phyloP scores from a whole-genome alignment of 495 filamentous ascomycete species.

The Talaromyces thailandensis region DNA sequence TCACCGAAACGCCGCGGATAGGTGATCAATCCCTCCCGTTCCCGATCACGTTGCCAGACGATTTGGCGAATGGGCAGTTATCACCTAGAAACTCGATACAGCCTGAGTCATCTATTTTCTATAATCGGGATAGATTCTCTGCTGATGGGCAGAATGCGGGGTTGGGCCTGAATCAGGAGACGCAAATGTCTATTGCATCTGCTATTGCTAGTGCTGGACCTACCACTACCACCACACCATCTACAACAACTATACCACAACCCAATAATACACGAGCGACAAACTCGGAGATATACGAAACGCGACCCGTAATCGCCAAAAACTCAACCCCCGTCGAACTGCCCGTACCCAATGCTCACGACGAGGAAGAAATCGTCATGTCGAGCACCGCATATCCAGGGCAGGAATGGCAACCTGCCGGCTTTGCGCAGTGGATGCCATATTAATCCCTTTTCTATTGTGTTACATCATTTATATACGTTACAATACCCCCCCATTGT shows the following conservation, averaged over 20 bases:
- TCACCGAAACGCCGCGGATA: slow-evolving; percentile 15
- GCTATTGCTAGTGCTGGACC: neutral
- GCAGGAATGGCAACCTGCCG: slow-evolving; percentile 67
- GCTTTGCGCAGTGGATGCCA: slow-evolving; percentile 19
- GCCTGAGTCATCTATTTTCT: neutral
- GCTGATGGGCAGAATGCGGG: neutral
- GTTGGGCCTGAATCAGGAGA: neutral
- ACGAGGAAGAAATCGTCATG: slow-evolving; percentile 54
- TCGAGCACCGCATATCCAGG: slow-evolving; percentile 72
- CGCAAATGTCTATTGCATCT: neutral
- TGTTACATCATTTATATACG: neutral
- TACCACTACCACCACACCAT: neutral
- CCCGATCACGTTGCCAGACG: slow-evolving; percentile 20
- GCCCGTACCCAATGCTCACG: slow-evolving; percentile 37
- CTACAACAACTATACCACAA: too few species aligned
- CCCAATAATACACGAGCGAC: neutral
- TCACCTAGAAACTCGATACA: slow-evolving; percentile 3
- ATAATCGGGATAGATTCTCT: neutral
- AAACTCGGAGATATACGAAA: slow-evolving; percentile 9
- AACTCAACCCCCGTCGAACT: slow-evolving; percentile 29
- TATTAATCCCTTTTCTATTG: slow-evolving; percentile 7
- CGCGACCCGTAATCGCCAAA: slow-evolving; percentile 27
- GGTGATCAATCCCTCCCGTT: slow-evolving; percentile 24
- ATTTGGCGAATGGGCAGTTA: slow-evolving; percentile 11
- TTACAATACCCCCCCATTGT: neutral